These are phyloP conservation scores for Geosmithia putterillii DNA, from an alignment of 2,329 filamentous ascomycete genomes.

Conservation along the genomic window DNA sequence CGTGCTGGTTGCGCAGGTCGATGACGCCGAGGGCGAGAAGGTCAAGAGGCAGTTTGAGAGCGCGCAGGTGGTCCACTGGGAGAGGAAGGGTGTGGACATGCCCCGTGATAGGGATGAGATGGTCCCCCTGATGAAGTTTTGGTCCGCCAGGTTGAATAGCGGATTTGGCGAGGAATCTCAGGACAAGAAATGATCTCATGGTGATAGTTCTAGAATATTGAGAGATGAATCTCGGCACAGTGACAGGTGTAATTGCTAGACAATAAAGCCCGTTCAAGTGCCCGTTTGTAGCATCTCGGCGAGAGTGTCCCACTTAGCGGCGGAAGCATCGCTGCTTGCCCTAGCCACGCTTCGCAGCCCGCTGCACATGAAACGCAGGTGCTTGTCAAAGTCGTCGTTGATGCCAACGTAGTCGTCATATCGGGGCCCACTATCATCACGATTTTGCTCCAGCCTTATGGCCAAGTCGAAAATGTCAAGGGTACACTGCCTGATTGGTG, in stretches of 20 bases:
- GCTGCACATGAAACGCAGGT: slow-evolving; percentile 57
- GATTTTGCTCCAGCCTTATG: slow-evolving; percentile 53
- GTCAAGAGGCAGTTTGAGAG: slow-evolving; percentile 54
- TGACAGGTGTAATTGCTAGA: no score
- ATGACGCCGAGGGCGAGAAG: slow-evolving; percentile 48
- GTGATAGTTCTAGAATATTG: no score
- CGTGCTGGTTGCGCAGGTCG: slow-evolving; percentile 47
- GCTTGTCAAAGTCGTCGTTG: slow-evolving; percentile 48
- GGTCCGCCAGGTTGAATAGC: slow-evolving; percentile 47
- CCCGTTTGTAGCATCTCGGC: slow-evolving; percentile 64
- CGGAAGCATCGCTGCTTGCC: slow-evolving; percentile 49
- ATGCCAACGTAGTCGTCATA: slow-evolving; percentile 24
- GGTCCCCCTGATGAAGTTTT: slow-evolving; percentile 78
- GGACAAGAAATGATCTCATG: neutral
- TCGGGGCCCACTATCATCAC: no score
- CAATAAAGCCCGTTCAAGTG: slow-evolving; percentile 1
- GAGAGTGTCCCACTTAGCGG: slow-evolving; percentile 63
- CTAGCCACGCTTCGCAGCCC: slow-evolving; percentile 66
- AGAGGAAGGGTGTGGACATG: slow-evolving; percentile 65
- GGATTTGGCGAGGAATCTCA: slow-evolving; percentile 5
- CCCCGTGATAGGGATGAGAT: slow-evolving; percentile 76
- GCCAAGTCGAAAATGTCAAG: slow-evolving; percentile 67
- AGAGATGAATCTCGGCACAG: no score
- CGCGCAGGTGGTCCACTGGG: slow-evolving; percentile 58
- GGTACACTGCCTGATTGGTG: slow-evolving; percentile 59